Conservation (phyloP, 805 yeast genomes). For the Isabelozyma heimii region DNA sequence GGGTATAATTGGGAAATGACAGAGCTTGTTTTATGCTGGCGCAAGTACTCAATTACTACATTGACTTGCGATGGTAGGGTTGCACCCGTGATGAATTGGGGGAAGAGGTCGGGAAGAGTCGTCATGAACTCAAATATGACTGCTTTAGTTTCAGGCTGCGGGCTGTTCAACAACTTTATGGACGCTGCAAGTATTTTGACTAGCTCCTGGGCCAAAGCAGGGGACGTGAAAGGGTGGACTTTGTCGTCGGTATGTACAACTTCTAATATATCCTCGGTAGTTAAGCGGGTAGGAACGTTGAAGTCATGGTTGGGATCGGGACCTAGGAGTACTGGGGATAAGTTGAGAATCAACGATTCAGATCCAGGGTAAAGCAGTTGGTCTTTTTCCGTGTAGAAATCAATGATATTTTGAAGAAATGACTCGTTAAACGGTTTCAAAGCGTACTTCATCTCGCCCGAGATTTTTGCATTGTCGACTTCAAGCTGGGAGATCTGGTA, state of each 20-base stretch:
- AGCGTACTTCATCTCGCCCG: neutral
- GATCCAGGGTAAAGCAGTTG: neutral
- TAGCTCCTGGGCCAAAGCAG: neutral
- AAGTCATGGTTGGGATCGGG: neutral
- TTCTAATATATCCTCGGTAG: neutral
- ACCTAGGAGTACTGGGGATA: neutral
- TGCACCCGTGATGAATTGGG: too few relatives aligned
- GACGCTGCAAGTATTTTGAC: too few relatives aligned
- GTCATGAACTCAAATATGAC: too few relatives aligned
- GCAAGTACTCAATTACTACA: neutral
- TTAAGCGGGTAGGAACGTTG: neutral
- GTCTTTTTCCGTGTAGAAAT: neutral
- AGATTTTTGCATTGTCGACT: too few relatives aligned
- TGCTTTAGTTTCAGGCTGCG: too few relatives aligned
- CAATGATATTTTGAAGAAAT: neutral
- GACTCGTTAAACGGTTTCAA: neutral
- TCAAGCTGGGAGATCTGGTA: too few relatives aligned
- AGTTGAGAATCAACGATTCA: neutral
- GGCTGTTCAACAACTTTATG: too few relatives aligned
- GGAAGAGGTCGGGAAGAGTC: too few relatives aligned
- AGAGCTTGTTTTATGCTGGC: neutral
- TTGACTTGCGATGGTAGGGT: neutral
- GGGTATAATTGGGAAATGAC: conserved; percentile 1
- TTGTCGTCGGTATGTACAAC: neutral
- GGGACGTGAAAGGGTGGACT: neutral